Conservation (phyloP, 2,329 filamentous ascomycete genomes). For the Juglanconis oblonga region DNA sequence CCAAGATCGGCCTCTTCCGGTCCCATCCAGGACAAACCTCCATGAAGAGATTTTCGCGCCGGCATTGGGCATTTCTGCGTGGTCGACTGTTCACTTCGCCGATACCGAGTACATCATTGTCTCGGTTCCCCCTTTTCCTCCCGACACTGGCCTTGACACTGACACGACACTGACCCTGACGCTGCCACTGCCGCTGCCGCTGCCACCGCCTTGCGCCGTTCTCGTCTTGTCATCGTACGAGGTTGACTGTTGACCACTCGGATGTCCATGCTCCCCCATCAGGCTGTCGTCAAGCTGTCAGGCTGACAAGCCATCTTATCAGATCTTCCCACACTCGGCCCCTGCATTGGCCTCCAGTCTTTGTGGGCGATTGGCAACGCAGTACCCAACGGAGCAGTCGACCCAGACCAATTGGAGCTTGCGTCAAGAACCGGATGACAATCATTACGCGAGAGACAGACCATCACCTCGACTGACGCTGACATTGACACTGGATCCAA, state of each 20-base stretch:
- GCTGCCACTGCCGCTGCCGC: too few relatives aligned
- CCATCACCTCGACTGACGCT: too few relatives aligned
- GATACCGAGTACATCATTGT: slow-evolving; percentile 7
- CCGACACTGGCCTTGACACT: not conserved
- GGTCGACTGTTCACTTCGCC: not conserved
- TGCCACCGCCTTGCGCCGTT: not conserved
- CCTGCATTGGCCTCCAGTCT: not conserved
- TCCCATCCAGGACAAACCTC: not conserved
- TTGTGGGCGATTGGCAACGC: not conserved
- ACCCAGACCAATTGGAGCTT: not conserved
- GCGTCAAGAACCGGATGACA: not conserved
- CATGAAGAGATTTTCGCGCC: slow-evolving; percentile 14
- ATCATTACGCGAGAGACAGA: too few relatives aligned
- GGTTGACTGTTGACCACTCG: too few relatives aligned
- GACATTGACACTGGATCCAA: too few relatives aligned
- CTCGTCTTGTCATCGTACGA: not conserved
- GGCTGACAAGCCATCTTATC: not conserved
- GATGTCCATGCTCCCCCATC: too few relatives aligned
- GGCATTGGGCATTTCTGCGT: not conserved
- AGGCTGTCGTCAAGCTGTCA: not conserved
- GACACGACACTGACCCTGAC: too few relatives aligned
- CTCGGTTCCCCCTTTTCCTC: not conserved
- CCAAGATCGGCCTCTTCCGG: slow-evolving; percentile 7
- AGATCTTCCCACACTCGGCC: not conserved
- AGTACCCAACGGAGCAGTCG: too few relatives aligned